phyloP scores from a whole-genome alignment of 352 stramenopile species.

The Phytophthora citrophthora region DNA sequence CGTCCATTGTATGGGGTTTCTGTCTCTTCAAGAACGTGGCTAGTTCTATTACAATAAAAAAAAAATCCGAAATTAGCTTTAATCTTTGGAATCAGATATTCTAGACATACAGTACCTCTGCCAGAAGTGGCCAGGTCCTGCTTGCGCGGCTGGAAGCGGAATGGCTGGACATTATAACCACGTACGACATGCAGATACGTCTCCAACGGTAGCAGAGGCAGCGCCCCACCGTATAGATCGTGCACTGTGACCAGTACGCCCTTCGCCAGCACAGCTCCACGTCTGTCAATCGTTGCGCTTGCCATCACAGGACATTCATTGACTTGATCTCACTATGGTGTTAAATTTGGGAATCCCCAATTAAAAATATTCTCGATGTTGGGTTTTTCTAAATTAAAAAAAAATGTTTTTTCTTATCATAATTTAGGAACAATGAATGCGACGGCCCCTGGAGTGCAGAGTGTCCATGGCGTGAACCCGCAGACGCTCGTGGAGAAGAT shows the following conservation, averaged over 20 bases:
- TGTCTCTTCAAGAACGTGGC: conserved; percentile 53
- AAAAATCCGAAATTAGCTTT: background rate
- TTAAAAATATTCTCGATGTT: background rate
- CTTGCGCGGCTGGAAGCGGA: conserved; percentile 48
- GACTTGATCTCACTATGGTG: too few species aligned
- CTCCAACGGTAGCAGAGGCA: conserved; percentile 59
- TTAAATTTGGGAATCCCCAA: too few species aligned
- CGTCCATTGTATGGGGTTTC: conserved; percentile 68
- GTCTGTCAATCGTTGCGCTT: conserved; percentile 50
- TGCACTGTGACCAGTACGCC: conserved; percentile 71
- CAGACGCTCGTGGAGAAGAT: conserved; percentile 99
- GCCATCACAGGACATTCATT: conserved; percentile 35
- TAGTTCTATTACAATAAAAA: conserved; percentile 33
- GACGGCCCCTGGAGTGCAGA: conserved; percentile 91
- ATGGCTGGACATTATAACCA: conserved; percentile 53
- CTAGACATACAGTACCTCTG: conserved; percentile 33
- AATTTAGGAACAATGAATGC: conserved; percentile 69
- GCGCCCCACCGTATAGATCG: conserved; percentile 58
- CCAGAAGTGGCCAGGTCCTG: conserved; percentile 48
- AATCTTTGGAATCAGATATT: conserved; percentile 5
- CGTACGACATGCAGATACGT: conserved; percentile 44
- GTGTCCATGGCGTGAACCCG: conserved; percentile 96
- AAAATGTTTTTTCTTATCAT: background rate
- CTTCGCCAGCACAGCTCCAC: conserved; percentile 47
- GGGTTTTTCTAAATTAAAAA: background rate